phyloP scores from a whole-genome alignment of 805 yeast species.

The Lachancea dasiensis region DNA sequence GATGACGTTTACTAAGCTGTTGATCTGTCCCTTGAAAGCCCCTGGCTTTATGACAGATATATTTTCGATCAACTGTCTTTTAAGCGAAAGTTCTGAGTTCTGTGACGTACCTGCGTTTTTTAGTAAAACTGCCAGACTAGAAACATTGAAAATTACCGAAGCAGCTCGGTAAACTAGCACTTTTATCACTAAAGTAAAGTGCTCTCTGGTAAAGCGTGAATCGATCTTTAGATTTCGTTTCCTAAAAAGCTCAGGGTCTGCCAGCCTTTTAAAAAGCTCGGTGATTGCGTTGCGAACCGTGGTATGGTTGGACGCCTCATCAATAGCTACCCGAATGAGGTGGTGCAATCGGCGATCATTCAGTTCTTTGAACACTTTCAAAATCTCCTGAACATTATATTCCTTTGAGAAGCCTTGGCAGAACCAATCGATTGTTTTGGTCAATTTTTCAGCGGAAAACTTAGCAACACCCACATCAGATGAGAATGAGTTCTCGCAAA shows the following conservation, averaged over 20 bases:
- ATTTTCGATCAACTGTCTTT: constrained; percentile 48
- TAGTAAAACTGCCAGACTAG: constrained; percentile 54
- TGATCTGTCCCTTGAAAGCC: constrained; percentile 55
- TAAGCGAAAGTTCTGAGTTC: constrained; percentile 30
- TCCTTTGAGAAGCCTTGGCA: constrained; percentile 50
- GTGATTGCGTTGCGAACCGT: constrained; percentile 56
- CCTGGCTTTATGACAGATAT: constrained; percentile 58
- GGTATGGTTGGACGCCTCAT: constrained; percentile 52
- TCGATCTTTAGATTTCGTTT: constrained; percentile 30
- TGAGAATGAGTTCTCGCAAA: constrained; percentile 40
- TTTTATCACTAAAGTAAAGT: constrained; percentile 48
- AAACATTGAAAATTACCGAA: constrained; percentile 54
- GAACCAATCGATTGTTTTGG: constrained; percentile 58
- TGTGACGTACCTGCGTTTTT: constrained; percentile 27
- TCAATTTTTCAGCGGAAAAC: constrained; percentile 35
- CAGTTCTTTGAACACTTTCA: constrained; percentile 47
- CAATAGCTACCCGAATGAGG: constrained; percentile 47
- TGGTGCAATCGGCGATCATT: constrained; percentile 56
- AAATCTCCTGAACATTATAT: constrained; percentile 41
- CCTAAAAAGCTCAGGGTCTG: constrained; percentile 45
- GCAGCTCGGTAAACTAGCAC: constrained; percentile 58
- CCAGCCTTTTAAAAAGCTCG: constrained; percentile 53
- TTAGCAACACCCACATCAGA: constrained; percentile 28
- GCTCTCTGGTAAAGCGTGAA: constrained; percentile 38
- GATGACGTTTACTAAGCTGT: constrained; percentile 39